Conservation (phyloP, 176 grass and related monocot genomes). For the Pontederia paniculata region DNA sequence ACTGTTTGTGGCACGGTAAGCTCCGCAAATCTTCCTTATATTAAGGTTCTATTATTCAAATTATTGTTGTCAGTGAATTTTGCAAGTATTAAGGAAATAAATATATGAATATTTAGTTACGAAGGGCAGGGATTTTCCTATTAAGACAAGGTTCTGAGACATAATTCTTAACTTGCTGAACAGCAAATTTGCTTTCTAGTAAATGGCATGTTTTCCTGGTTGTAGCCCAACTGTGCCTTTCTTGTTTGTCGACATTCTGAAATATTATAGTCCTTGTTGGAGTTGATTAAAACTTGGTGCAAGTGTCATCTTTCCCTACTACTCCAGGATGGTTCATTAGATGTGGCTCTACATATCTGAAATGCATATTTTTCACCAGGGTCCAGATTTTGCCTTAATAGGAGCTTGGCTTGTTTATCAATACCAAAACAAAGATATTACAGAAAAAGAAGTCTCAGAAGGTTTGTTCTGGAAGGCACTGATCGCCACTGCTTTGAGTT, state of each 20-base stretch:
- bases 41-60: not conserved
- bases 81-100: not conserved
- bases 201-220: not conserved
- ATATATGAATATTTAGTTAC: too few species aligned
- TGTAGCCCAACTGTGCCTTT: too few species aligned
- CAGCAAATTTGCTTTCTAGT: not conserved
- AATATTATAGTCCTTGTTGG: too few species aligned
- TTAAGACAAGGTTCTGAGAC: too few species aligned
- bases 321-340: not conserved
- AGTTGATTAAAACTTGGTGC: too few species aligned
- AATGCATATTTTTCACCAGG: constrained; percentile 29
- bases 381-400: constrained; percentile 56
- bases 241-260: too few species aligned
- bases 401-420: constrained; percentile 77
- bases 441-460: constrained; percentile 45
- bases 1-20: constrained; percentile 82
- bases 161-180: not conserved
- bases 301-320: too few species aligned
- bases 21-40: constrained; percentile 4
- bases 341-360: constrained; percentile 7
- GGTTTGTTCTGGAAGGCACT: constrained; percentile 59
- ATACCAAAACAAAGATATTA: constrained; percentile 54
- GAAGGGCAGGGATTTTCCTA: too few species aligned
- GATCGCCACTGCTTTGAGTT: constrained; percentile 39
- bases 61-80: not conserved